Base-by-base conservation (phyloP, 1,284 basidiomycete species). In the Melanopsichium pennsylvanicum region DNA sequence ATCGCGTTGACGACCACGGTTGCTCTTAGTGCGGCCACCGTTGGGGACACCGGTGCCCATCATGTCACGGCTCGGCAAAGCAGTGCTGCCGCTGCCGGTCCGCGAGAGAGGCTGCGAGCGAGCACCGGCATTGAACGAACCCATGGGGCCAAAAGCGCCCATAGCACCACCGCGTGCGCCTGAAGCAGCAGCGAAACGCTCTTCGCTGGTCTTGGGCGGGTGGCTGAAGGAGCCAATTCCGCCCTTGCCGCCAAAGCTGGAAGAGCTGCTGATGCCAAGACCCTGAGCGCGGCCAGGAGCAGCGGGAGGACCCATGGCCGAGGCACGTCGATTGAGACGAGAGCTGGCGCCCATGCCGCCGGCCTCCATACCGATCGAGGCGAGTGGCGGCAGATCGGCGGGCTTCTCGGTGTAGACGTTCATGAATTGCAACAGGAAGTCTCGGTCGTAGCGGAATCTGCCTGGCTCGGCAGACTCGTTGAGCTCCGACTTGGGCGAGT, bases 391-490 rank as follows among this genome's bases (percentile, higher is more conserved):
- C 22, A 97, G 87, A 51, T 87, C 86, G 54, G 90, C 90, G 1
- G 96, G 95, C 83, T 93, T 95, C 83, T 97, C 94, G 82, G 89
- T 91, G 85, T 93, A 98, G 52, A 96, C 84, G 33, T 85, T 84
- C 92, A 97, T 96, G 84, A 98, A 99, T 81, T 99, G 96, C 67
- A 99, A 83, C 26, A 98, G 86, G 87, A 98, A 98, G 37, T 95
- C 92, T 42, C 95, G 92, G 82, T 97, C 93, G 82, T 98, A 98
- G 75, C 94, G 89, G 86, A 93, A 97, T 83, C 93, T 95, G 75
- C 94, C 93, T 76, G 90, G 89, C 58, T 83, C 79, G 15, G 89
- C 89, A 59, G 89, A 87, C 57, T 87, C 85, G 82, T 97, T 97
- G 74, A 97, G 88, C 75, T 92, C 91, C 8, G 89, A 83, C 71